Percentiles rank a stretch among this genome's conserved stretches.
Evolutionary conservation across 495 filamentous ascomycete species (phyloP).

Genomic region (Neurospora sp.): DNA sequence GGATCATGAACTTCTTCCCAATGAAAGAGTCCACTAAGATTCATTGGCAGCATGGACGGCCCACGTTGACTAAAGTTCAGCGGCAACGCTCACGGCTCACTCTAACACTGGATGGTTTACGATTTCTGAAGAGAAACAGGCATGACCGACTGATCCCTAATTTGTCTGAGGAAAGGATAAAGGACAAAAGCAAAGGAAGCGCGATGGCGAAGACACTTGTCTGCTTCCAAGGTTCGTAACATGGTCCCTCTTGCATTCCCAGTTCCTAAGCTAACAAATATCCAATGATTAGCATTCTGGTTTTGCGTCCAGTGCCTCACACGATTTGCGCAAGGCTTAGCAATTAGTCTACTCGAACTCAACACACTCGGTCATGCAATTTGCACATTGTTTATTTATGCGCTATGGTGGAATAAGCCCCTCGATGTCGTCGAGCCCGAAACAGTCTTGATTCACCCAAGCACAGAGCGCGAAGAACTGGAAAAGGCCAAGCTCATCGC

Average conservation of each 20-base stretch:
- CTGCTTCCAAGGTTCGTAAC: neutral
- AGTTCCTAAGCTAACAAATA: neutral
- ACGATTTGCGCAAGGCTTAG: neutral
- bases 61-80: too few relatives aligned
- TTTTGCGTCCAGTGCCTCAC: neutral
- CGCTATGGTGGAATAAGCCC: neutral
- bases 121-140: too few relatives aligned
- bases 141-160: too few relatives aligned
- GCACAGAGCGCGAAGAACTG: accelerated
- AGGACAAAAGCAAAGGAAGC: neutral
- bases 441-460: neutral
- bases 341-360: neutral
- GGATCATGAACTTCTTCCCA: too few relatives aligned
- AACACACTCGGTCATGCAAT: neutral
- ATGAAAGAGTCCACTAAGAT: too few relatives aligned
- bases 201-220: neutral
- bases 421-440: neutral
- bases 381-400: neutral
- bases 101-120: too few relatives aligned
- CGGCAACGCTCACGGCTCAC: too few relatives aligned
- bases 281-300: neutral
- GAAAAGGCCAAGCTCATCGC: neutral
- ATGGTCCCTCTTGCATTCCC: accelerated
- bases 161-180: too few relatives aligned
- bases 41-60: too few relatives aligned